Evolutionary conservation across 345 rosid genomes (phyloP).

Genomic region (Linum trigynum): DNA sequence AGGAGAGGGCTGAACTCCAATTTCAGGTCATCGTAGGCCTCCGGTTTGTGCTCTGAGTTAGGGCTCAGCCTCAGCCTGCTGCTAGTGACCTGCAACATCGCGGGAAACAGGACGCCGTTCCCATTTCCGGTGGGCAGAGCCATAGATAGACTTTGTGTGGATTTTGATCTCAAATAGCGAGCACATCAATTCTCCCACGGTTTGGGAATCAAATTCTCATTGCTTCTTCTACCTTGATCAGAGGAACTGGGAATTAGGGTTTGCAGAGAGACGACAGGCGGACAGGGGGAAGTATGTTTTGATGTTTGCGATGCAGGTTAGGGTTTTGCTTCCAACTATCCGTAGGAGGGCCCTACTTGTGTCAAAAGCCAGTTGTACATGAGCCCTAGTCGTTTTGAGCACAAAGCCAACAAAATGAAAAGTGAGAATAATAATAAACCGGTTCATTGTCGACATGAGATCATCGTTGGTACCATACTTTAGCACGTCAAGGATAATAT

Average conservation of each 20-base stretch:
- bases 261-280: neutral
- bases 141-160: neutral
- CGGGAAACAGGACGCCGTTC: neutral
- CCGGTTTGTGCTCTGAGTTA: constrained; percentile 1
- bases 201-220: no score
- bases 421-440: no score
- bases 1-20: constrained; percentile 5
- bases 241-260: neutral
- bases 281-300: neutral
- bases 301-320: neutral
- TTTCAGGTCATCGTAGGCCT: constrained; percentile 1
- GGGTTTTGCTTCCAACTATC: neutral
- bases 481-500: no score
- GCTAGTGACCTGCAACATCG: neutral
- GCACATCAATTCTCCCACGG: no score
- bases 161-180: no score
- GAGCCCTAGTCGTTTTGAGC: no score
- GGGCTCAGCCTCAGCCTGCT: neutral
- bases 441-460: no score
- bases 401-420: no score
- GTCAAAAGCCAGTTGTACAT: neutral
- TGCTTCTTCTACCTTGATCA: no score
- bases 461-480: no score
- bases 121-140: neutral
- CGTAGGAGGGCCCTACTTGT: neutral